Base-by-base conservation (phyloP, 352 stramenopile genomes). In the Blastocystis sp. region DNA sequence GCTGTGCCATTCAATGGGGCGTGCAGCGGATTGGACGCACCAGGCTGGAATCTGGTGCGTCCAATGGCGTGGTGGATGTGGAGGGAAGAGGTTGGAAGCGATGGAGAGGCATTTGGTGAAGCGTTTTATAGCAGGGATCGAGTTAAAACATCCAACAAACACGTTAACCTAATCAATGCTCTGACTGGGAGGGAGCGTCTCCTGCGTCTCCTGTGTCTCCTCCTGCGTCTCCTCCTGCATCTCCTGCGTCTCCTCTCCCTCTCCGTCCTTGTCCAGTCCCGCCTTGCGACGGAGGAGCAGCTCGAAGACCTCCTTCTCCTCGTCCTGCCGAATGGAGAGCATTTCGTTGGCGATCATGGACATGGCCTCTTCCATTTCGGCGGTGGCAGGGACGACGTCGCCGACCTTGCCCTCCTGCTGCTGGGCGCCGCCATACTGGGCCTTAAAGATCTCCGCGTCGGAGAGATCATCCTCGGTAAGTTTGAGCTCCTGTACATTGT, bases 301-400 rank as follows among this genome's bases (percentile, higher is more conserved):
- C 8, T 73, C 61, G 29, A 73, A 73, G 24, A 73, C 36, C 46
- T 51, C 14, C 34, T 73, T 73, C 61, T 73, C 61, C 36, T 73
- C 32, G 29, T 73, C 61, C 8, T n/a, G 29, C n/a, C 61, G 61
- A 27, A 73, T 32, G 6, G 27, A 7, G 11, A 73, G 32, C 61
- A 73, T 73, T 29, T 46, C 38, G 4, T 73, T 73, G 42, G 61
- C 61, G 18, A 73, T 51, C 61, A 51, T 51, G 4, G 61, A 46
- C 14, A 29, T 51, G 1, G 29, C 29, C n/a, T 73, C 36, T n/a
- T 73, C 61, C 9, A 51, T 46, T 73, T 73, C 36, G 18, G 16
- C 32, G 8, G n/a, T 36, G 27, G 7, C 14, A 3, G n/a, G 57
- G 29, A 14, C 21, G 4, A 34, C 32, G 2, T 51, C 36, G 11